phyloP scores from a whole-genome alignment of 2,329 filamentous ascomycete genomes.

The Hypoxylon sp. region DNA sequence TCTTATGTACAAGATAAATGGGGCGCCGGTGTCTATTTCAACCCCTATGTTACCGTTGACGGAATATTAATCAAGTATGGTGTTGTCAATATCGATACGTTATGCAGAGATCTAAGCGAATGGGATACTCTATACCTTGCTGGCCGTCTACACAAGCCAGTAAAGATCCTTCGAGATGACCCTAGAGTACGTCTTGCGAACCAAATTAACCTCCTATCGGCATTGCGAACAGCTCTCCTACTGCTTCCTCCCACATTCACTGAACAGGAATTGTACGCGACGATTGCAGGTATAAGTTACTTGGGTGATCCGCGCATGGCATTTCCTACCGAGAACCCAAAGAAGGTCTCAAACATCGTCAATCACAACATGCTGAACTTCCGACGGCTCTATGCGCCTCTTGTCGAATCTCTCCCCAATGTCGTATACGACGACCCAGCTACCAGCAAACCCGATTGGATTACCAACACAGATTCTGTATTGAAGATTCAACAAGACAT shows the following conservation, averaged over 20 bases:
- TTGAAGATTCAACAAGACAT: conserved; percentile 87
- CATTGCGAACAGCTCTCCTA: conserved; percentile 88
- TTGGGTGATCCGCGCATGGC: conserved; percentile 97
- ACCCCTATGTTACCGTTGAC: conserved; percentile 94
- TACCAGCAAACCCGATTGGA: conserved; percentile 72
- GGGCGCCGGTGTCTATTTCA: conserved; percentile 97
- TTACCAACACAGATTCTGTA: conserved; percentile 74
- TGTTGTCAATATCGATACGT: conserved; percentile 92
- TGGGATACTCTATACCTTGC: conserved; percentile 99
- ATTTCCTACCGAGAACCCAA: conserved; percentile 88
- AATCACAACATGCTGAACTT: conserved; percentile 92
- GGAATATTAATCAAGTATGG: conserved; percentile 98
- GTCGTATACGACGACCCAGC: conserved; percentile 80
- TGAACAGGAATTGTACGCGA: conserved; percentile 89
- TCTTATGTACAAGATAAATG: conserved; percentile 88
- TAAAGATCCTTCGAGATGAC: conserved; percentile 94
- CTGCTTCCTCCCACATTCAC: conserved; percentile 88
- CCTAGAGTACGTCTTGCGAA: conserved; percentile 93
- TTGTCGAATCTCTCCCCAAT: conserved; percentile 92
- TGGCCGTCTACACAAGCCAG: conserved; percentile 94
- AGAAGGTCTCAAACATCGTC: conserved; percentile 95
- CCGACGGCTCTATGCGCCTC: conserved; percentile 88
- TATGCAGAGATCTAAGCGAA: conserved; percentile 86
- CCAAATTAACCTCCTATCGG: conserved; percentile 94
- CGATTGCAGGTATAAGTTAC: conserved; percentile 93